Percentiles rank a stretch among this genome's conserved stretches.
Evolutionary conservation across 2,329 filamentous ascomycete genomes (phyloP).

Genomic region (Aspergillus felis): DNA sequence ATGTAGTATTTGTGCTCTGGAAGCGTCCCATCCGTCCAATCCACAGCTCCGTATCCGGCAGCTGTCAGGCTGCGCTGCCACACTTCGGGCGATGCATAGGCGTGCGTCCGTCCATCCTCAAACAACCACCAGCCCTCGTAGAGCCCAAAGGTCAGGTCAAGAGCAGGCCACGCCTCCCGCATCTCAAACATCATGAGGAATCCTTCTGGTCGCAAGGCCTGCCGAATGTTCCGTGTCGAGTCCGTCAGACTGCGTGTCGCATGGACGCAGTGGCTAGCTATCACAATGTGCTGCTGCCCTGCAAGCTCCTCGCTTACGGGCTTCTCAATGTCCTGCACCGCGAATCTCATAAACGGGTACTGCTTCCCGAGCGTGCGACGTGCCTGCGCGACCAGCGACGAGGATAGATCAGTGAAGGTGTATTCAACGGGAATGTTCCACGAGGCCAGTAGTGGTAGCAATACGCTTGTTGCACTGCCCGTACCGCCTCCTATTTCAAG

Average conservation of each 20-base stretch:
- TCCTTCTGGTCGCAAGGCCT: conserved; percentile 26
- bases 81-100: conserved; percentile 14
- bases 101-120: conserved; percentile 35
- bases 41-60: conserved; percentile 30
- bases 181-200: conserved; percentile 33
- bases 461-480: conserved; percentile 33
- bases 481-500: conserved; percentile 41
- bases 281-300: conserved; percentile 28
- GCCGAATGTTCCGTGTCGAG: conserved; percentile 23
- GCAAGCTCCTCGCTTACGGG: conserved; percentile 15
- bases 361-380: conserved; percentile 24
- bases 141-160: conserved; percentile 33
- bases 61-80: conserved; percentile 27
- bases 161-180: conserved; percentile 23
- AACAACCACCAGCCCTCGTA: conserved; percentile 40
- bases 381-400: conserved; percentile 33
- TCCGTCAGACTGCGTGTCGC: conserved; percentile 28
- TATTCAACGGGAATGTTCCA: conserved; percentile 33
- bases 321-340: conserved; percentile 29
- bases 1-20: conserved; percentile 12
- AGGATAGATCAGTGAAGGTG: conserved; percentile 39
- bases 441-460: conserved; percentile 25
- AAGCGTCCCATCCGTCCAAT: conserved; percentile 30
- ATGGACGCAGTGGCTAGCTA: conserved; percentile 36
- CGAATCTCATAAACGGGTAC: conserved; percentile 23